Evolutionary conservation across 257 asterid species (phyloP).

Genomic region (Eustoma russellianum): DNA sequence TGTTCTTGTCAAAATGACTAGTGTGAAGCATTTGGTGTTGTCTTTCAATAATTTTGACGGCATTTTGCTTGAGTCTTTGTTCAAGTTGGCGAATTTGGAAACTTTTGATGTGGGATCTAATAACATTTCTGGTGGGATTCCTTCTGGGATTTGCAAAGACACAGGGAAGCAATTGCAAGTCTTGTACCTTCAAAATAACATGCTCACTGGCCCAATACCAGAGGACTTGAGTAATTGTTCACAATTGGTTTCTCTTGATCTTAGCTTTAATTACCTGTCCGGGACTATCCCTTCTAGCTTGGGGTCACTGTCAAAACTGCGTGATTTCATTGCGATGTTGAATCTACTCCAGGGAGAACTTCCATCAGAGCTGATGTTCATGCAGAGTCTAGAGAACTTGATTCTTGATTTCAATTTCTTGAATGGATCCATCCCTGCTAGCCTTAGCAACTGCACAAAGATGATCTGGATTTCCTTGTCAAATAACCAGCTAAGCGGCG

Average conservation of each 20-base stretch:
- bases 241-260: slow-evolving; percentile 73
- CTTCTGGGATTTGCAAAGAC: slow-evolving; percentile 58
- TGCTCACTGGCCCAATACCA: slow-evolving; percentile 61
- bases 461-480: slow-evolving; percentile 93
- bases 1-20: slow-evolving; percentile 42
- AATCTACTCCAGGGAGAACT: slow-evolving; percentile 76
- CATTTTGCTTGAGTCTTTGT: slow-evolving; percentile 57
- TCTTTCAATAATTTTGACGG: slow-evolving; percentile 71
- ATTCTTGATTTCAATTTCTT: slow-evolving; percentile 88
- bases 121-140: slow-evolving; percentile 56
- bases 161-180: slow-evolving; percentile 43
- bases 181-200: slow-evolving; percentile 77
- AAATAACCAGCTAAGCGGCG: slow-evolving; percentile 55
- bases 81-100: slow-evolving; percentile 45
- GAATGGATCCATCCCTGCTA: slow-evolving; percentile 59
- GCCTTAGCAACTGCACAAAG: slow-evolving; percentile 68
- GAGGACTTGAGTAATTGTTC: slow-evolving; percentile 63
- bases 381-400: slow-evolving; percentile 61
- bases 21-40: slow-evolving; percentile 44
- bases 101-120: slow-evolving; percentile 80
- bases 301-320: slow-evolving; percentile 48
- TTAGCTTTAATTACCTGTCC: slow-evolving; percentile 63
- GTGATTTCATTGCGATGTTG: slow-evolving; percentile 68
- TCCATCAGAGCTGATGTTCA: slow-evolving; percentile 61
- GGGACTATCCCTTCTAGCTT: slow-evolving; percentile 62